Evolutionary conservation across 2,329 filamentous ascomycete species (phyloP).

Genomic region (Ceratocystis destructans): DNA sequence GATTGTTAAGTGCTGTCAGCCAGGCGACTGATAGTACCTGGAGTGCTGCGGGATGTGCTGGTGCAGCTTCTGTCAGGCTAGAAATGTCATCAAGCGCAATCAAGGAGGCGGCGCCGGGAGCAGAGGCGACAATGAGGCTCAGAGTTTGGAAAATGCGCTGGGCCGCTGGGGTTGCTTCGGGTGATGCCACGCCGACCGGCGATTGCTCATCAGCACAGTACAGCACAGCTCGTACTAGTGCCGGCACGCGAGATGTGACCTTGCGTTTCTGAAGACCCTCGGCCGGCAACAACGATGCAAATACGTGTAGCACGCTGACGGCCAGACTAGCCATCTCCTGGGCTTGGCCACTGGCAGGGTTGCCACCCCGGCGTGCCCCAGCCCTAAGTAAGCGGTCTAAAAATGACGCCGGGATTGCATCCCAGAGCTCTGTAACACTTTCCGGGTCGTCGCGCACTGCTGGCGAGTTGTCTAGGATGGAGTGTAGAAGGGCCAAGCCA

Average conservation of each 20-base stretch:
- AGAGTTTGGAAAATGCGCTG: slow-evolving; percentile 33
- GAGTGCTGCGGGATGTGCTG: slow-evolving; percentile 39
- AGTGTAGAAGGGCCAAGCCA: slow-evolving; percentile 51
- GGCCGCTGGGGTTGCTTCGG: neutral
- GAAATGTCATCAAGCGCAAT: slow-evolving; percentile 38
- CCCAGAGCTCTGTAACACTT: slow-evolving; percentile 41
- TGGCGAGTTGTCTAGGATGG: slow-evolving; percentile 47
- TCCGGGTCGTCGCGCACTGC: slow-evolving; percentile 36
- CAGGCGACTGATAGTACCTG: slow-evolving; percentile 45
- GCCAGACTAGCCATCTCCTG: slow-evolving; percentile 49
- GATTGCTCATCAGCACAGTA: slow-evolving; percentile 23
- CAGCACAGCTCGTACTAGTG: slow-evolving; percentile 39
- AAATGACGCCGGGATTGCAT: slow-evolving; percentile 47
- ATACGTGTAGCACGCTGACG: slow-evolving; percentile 49
- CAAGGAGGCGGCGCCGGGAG: slow-evolving; percentile 37
- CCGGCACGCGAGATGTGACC: slow-evolving; percentile 40
- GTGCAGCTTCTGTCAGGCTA: slow-evolving; percentile 43
- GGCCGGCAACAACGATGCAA: slow-evolving; percentile 42
- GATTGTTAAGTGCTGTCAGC: slow-evolving; percentile 33
- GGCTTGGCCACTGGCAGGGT: slow-evolving; percentile 23
- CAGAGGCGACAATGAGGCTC: slow-evolving; percentile 39
- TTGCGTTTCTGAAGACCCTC: slow-evolving; percentile 32
- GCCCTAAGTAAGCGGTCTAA: slow-evolving; percentile 49
- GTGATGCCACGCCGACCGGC: neutral
- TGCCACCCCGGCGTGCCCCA: slow-evolving; percentile 28